These are phyloP conservation scores for Claviceps citrina DNA, from an alignment of 2,329 filamentous ascomycete genomes.

Conservation along the genomic window DNA sequence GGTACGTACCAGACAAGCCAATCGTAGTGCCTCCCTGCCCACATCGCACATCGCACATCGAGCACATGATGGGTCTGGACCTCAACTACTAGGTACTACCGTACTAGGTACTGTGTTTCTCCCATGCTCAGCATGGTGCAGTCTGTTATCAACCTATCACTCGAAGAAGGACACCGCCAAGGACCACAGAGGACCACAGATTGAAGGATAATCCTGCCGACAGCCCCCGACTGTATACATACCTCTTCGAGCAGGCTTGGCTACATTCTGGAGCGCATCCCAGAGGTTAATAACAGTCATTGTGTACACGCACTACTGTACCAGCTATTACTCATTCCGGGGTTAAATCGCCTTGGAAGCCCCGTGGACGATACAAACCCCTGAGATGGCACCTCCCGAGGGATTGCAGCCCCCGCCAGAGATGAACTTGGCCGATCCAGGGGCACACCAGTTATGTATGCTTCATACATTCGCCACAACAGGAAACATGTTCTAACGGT, in stretches of 20 bases:
- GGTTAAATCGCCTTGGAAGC: too few species aligned
- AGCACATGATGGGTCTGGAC: background rate
- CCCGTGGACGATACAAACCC: background rate
- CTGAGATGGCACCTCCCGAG: conserved; percentile 17
- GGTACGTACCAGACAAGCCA: background rate
- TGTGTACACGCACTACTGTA: too few species aligned
- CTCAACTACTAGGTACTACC: background rate
- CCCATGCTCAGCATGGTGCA: background rate
- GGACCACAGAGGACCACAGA: too few species aligned
- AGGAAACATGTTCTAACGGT: conserved; percentile 12
- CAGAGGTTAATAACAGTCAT: background rate
- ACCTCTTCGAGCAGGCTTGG: background rate
- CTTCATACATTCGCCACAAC: conserved; percentile 1
- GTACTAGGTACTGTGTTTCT: too few species aligned
- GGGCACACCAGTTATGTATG: conserved; percentile 44
- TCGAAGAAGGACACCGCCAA: background rate
- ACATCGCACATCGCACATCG: too few species aligned
- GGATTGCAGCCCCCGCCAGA: conserved; percentile 19
- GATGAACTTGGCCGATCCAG: conserved; percentile 32
- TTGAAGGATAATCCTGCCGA: background rate
- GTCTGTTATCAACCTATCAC: background rate
- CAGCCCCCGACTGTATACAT: background rate
- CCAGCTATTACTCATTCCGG: too few species aligned
- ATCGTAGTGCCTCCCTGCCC: background rate
- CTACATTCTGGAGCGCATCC: background rate